Conservation (phyloP, 352 stramenopile genomes). For the Pythium chondricola region DNA sequence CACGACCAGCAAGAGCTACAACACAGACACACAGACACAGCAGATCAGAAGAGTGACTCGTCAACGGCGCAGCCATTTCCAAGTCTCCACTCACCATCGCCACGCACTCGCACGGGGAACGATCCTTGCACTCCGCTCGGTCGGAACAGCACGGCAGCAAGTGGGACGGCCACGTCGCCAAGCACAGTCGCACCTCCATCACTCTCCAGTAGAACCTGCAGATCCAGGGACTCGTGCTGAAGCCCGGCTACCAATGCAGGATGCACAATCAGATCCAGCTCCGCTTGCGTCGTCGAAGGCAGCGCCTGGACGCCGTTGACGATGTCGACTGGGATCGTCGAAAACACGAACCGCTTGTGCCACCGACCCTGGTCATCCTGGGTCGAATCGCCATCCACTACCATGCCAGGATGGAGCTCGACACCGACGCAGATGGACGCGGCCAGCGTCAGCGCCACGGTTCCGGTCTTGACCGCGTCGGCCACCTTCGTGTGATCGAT, state of each 20-base stretch:
- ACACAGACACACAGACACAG: neutral
- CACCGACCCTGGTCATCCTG: constrained; percentile 6
- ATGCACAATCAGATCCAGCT: constrained; percentile 13
- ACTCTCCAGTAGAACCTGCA: constrained; percentile 1
- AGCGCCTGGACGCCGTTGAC: constrained; percentile 12
- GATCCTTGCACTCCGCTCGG: constrained; percentile 32
- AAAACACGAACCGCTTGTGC: constrained; percentile 16
- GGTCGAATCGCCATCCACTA: neutral
- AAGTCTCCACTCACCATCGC: constrained; percentile 19
- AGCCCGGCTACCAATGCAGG: constrained; percentile 11
- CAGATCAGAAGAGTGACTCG: too few relatives aligned
- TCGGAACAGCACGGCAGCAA: constrained; percentile 33
- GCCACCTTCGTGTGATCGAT: too few relatives aligned
- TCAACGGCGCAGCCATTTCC: neutral
- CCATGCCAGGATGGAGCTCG: neutral
- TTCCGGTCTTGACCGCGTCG: neutral
- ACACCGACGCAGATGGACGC: constrained; percentile 9
- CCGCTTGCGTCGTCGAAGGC: constrained; percentile 13
- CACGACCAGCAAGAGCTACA: constrained; percentile 4
- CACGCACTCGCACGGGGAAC: constrained; percentile 23
- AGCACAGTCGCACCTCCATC: constrained; percentile 4
- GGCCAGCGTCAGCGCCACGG: neutral
- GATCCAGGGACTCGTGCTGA: constrained; percentile 13
- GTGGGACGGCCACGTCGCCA: constrained; percentile 21
- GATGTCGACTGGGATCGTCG: constrained; percentile 4